These are phyloP conservation scores for Chrysanthemum seticuspe DNA, from an alignment of 129 eudicot genomes.

Conservation along the genomic window DNA sequence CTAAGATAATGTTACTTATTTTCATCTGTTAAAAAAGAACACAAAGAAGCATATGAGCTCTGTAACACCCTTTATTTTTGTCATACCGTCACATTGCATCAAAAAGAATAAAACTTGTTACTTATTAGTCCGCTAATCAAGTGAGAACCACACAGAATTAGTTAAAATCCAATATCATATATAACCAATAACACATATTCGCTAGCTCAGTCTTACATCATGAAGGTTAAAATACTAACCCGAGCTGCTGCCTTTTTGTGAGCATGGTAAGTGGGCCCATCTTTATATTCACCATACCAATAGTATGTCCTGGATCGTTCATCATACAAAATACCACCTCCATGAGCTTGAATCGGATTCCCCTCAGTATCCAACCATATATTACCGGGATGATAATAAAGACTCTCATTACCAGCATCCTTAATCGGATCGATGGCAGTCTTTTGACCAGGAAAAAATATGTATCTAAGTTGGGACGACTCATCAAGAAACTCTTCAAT, in stretches of 20 bases:
- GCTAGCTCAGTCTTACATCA: neutral
- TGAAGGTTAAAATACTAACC: constrained; percentile 47
- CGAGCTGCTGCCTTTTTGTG: constrained; percentile 92
- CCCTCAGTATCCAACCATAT: constrained; percentile 99
- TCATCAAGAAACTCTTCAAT: constrained; percentile 95
- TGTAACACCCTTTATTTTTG: neutral
- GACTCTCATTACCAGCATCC: constrained; percentile 61
- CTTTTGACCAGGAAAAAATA: constrained; percentile 72
- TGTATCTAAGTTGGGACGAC: constrained; percentile 76
- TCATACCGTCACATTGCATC: neutral
- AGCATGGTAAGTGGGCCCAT: constrained; percentile 93
- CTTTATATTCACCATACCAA: constrained; percentile 98
- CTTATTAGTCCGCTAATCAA: neutral
- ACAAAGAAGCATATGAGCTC: neutral
- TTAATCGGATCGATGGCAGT: constrained; percentile 69
- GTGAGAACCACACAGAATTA: neutral
- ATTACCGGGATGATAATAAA: constrained; percentile 79
- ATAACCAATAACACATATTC: no score
- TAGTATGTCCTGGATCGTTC: constrained; percentile 57
- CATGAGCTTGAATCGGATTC: constrained; percentile 97
- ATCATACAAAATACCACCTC: constrained; percentile 91
- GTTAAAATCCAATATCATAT: no score
- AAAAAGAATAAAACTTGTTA: neutral
- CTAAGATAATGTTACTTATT: neutral
- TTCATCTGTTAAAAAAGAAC: neutral